Percentiles rank a stretch among this genome's conserved stretches.
These are phyloP conservation scores for Schwanniomyces vanrijiae DNA, from an alignment of 805 yeast species.

Conservation along the genomic window DNA sequence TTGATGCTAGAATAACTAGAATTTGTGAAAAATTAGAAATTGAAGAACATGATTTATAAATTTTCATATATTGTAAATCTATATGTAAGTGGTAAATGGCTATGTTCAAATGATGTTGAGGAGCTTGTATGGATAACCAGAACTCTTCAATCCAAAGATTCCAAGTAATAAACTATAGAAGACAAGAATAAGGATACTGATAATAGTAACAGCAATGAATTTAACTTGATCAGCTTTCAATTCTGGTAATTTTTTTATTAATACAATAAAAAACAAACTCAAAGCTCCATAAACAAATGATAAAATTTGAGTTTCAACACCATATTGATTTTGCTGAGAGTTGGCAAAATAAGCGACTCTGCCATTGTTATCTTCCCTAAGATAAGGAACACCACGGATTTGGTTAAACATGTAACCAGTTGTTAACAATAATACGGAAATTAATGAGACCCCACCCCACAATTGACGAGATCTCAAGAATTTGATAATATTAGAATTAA, in stretches of 20 bases:
- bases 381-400: slow-evolving; percentile 73
- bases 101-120: slow-evolving; percentile 4
- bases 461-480: slow-evolving; percentile 52
- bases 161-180: slow-evolving; percentile 63
- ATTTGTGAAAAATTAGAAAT: slow-evolving; percentile 13
- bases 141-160: slow-evolving; percentile 68
- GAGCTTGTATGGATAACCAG: slow-evolving; percentile 75
- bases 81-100: neutral
- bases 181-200: slow-evolving; percentile 48
- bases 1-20: slow-evolving; percentile 35
- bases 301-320: slow-evolving; percentile 86
- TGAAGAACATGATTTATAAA: neutral
- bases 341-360: slow-evolving; percentile 36
- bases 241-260: slow-evolving; percentile 58
- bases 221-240: slow-evolving; percentile 45
- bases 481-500: slow-evolving; percentile 29
- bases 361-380: slow-evolving; percentile 45
- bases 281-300: slow-evolving; percentile 71
- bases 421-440: slow-evolving; percentile 66
- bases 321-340: slow-evolving; percentile 78
- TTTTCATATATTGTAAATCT: neutral
- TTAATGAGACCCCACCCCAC: slow-evolving; percentile 74
- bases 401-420: slow-evolving; percentile 93
- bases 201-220: slow-evolving; percentile 46
- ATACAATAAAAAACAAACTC: slow-evolving; percentile 56